phyloP scores from a whole-genome alignment of 2,329 filamentous ascomycete genomes.

The Salinomyces thailandicus region DNA sequence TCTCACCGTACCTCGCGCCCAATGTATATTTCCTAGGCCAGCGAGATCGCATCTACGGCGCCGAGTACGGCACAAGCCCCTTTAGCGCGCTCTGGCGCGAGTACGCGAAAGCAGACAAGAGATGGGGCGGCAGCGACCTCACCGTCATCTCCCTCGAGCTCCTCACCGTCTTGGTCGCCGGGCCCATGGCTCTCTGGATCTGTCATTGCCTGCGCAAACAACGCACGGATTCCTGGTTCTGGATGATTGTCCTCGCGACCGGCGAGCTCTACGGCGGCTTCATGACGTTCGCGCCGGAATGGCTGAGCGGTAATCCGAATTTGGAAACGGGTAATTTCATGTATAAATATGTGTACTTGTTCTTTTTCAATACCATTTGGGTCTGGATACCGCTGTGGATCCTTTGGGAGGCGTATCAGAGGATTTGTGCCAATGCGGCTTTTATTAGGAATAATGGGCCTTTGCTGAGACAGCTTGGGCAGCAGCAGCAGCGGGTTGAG shows the following conservation, averaged over 20 bases:
- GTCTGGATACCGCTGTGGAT: constrained; percentile 50
- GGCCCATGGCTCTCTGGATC: constrained; percentile 47
- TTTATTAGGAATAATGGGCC: constrained; percentile 1
- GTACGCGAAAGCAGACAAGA: constrained; percentile 53
- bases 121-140: constrained; percentile 51
- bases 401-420: constrained; percentile 41
- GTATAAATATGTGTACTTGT: constrained; percentile 53
- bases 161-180: constrained; percentile 50
- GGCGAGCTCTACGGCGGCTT: constrained; percentile 54
- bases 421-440: constrained; percentile 17
- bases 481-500: background rate
- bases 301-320: constrained; percentile 48
- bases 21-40: constrained; percentile 44
- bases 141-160: constrained; percentile 51
- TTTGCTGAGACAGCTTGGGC: background rate
- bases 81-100: constrained; percentile 52
- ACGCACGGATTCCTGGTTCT: constrained; percentile 40
- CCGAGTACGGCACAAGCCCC: constrained; percentile 45
- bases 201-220: constrained; percentile 37
- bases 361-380: constrained; percentile 56
- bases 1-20: constrained; percentile 34
- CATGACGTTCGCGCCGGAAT: constrained; percentile 58
- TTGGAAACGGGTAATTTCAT: constrained; percentile 50
- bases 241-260: constrained; percentile 49
- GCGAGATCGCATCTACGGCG: constrained; percentile 47